Base-by-base conservation (phyloP, 768 basidiomycete genomes). In the Filobasidium wieringae region DNA sequence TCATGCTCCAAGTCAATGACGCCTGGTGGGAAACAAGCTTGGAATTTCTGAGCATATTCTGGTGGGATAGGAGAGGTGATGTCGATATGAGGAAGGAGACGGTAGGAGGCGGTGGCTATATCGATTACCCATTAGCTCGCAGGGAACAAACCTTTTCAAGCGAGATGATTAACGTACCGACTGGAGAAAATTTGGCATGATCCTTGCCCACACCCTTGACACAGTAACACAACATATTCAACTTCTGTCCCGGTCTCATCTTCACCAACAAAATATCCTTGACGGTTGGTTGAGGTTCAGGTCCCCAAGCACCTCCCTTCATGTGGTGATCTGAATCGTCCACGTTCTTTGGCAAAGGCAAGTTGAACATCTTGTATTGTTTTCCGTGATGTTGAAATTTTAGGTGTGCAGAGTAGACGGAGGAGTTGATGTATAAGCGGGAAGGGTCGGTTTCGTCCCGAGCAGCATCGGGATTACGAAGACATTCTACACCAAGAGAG, bases 141-240 rank as follows among this genome's bases (percentile, higher is more conserved):
- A n/a, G 43, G 45, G 7, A n/a, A 6, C 14, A 24, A 47, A 45
- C 41, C 12, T 26, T 5, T 34, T 6, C 11, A 26, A 34, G 17
- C 27, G 22, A 24, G 24, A 53, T n/a, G 27, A 15, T 9, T 22
- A 31, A 60, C 76, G 55, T 65, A 87, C 91, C 89, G 52, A 97
- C 95, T 30, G 95, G 91, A 58, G 82, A 88, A 72, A 88, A 99
- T 71, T 99, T 99, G 45, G 95, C 91, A 66, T 99, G 93, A 61
- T 92, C 89, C 67, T 87, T 87, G 15, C 91, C 91, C 15, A 88
- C 82, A 14, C 89, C 87, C 67, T 97, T 97, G 60, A 91, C 77
- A 22, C 90, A 92, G 67, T 97, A 91, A 56, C 92, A 67, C 66
- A 90, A 86, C 76, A 88, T 81, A 39, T 87, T 80, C 37, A 99